These are phyloP conservation scores for Trichosporon coremiiforme DNA, from an alignment of 1,284 basidiomycete species.

Conservation along the genomic window DNA sequence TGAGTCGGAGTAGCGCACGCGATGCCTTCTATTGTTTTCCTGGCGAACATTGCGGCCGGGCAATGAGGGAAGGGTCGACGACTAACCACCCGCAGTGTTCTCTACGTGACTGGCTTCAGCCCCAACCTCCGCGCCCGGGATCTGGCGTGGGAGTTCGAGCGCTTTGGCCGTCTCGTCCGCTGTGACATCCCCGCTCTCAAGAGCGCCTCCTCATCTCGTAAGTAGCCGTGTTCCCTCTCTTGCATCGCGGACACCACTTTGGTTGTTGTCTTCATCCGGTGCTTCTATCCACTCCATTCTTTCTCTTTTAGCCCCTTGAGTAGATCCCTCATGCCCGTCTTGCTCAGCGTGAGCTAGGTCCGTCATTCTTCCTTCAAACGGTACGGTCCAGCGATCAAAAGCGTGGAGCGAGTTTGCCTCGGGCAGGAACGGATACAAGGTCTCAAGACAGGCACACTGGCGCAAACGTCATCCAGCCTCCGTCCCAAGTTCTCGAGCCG, in stretches of 20 bases:
- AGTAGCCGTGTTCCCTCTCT: conserved; percentile 37
- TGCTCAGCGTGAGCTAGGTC: conserved; percentile 20
- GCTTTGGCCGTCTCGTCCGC: conserved; percentile 64
- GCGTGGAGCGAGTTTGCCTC: conserved; percentile 16
- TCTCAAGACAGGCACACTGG: conserved; percentile 14
- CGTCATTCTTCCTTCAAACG: not conserved
- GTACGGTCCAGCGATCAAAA: conserved; percentile 8
- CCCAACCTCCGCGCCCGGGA: conserved; percentile 75
- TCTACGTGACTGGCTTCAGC: conserved; percentile 83
- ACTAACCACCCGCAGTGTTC: conserved; percentile 60
- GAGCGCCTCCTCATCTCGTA: conserved; percentile 48
- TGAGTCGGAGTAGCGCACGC: conserved; percentile 16
- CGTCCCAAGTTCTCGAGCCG: conserved; percentile 9
- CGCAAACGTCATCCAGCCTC: conserved; percentile 14
- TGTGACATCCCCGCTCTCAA: conserved; percentile 81
- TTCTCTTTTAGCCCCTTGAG: conserved; percentile 15
- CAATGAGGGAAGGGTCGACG: conserved; percentile 1
- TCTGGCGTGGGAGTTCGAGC: conserved; percentile 82
- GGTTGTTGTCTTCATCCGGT: not conserved
- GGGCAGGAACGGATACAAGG: conserved; percentile 8
- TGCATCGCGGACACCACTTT: not conserved
- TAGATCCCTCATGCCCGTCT: conserved; percentile 27
- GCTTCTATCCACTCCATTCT: not conserved
- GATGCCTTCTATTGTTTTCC: not conserved
- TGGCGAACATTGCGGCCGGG: not conserved